Percentiles rank a stretch among this genome's conserved stretches.
These are phyloP conservation scores for Fragaria iinumae DNA, from an alignment of 306 rosid species.

Conservation along the genomic window DNA sequence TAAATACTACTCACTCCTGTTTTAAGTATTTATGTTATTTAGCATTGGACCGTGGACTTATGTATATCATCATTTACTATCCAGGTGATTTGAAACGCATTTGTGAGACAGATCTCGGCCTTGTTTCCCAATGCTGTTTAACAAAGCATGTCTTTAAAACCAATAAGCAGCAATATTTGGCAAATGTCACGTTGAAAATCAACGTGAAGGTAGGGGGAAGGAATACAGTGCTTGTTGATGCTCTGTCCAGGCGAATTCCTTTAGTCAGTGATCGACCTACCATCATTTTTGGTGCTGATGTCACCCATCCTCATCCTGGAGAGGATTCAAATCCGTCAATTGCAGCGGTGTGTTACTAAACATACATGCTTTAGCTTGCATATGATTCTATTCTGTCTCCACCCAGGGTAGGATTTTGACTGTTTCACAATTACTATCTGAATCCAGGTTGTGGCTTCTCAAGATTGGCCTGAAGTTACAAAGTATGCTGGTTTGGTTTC, in stretches of 20 bases:
- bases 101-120: conserved; percentile 65
- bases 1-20: neutral
- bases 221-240: conserved; percentile 77
- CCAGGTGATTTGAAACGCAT: conserved; percentile 71
- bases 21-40: neutral
- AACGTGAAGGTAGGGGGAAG: conserved; percentile 83
- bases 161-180: conserved; percentile 63
- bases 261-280: conserved; percentile 81
- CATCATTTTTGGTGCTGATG: conserved; percentile 82
- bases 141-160: conserved; percentile 61
- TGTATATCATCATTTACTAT: neutral
- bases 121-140: conserved; percentile 71
- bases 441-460: conserved; percentile 78
- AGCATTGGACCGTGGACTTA: neutral
- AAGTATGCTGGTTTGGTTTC: conserved; percentile 78
- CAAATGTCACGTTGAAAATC: conserved; percentile 64
- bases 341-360: conserved; percentile 57
- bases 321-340: conserved; percentile 72
- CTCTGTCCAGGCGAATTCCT: conserved; percentile 64
- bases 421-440: conserved; percentile 7
- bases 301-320: conserved; percentile 68
- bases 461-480: conserved; percentile 87
- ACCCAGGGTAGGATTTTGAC: neutral
- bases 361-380: neutral
- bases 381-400: neutral